Evolutionary conservation across 2,329 filamentous ascomycete species (phyloP).

Genomic region (Colletotrichum incanum): DNA sequence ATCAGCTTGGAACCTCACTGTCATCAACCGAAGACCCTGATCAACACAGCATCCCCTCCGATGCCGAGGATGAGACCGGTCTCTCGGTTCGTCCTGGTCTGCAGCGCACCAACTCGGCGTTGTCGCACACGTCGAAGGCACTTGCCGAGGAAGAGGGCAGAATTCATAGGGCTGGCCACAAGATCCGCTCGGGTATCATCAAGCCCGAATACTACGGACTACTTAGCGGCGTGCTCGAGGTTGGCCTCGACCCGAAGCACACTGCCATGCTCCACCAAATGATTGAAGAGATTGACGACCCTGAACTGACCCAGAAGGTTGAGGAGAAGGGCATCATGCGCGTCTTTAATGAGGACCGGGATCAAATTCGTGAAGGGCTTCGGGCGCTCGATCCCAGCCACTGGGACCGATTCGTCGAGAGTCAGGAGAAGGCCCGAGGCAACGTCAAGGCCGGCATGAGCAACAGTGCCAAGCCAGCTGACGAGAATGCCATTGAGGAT

Average conservation of each 20-base stretch:
- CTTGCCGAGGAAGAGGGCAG: constrained; percentile 72
- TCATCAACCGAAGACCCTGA: constrained; percentile 56
- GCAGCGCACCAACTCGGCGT: constrained; percentile 67
- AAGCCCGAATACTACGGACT: constrained; percentile 67
- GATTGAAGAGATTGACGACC: constrained; percentile 74
- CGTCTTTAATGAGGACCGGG: constrained; percentile 73
- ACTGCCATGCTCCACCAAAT: constrained; percentile 71
- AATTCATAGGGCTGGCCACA: constrained; percentile 69
- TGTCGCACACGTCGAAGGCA: constrained; percentile 66
- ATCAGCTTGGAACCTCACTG: constrained; percentile 49
- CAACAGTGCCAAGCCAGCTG: constrained; percentile 47
- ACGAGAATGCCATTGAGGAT: constrained; percentile 62
- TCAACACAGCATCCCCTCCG: constrained; percentile 57
- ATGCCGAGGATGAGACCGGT: constrained; percentile 66
- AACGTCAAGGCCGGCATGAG: constrained; percentile 61
- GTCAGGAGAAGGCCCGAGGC: constrained; percentile 71
- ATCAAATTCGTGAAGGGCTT: constrained; percentile 64
- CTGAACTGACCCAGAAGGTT: constrained; percentile 68
- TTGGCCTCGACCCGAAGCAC: constrained; percentile 67
- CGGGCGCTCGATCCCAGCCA: constrained; percentile 76
- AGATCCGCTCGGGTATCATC: constrained; percentile 69
- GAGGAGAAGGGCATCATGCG: constrained; percentile 72
- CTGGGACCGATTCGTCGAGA: constrained; percentile 75
- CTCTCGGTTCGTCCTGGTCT: constrained; percentile 59
- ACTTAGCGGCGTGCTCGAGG: constrained; percentile 65